Conservation (phyloP, 495 filamentous ascomycete genomes). For the Pyrenula aspistea region DNA sequence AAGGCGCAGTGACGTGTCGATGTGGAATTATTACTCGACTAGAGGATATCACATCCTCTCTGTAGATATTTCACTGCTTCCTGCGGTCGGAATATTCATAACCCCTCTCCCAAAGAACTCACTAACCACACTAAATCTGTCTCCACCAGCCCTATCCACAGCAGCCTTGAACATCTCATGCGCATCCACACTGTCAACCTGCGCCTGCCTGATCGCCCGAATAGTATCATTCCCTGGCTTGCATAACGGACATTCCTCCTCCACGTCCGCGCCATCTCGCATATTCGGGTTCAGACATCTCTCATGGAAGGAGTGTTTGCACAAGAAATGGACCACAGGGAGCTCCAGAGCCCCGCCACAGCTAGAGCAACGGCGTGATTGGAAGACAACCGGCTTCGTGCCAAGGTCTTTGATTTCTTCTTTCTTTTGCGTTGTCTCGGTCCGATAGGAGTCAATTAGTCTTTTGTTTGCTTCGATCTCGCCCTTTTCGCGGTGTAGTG, state of each 20-base stretch:
- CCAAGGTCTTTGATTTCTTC: conserved; percentile 65
- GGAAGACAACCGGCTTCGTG: conserved; percentile 76
- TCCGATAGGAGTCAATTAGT: conserved; percentile 72
- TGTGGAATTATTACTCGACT: too few relatives aligned
- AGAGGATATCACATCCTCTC: not conserved
- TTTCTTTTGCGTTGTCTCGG: conserved; percentile 69
- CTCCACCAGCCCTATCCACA: conserved; percentile 56
- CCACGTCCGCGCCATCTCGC: conserved; percentile 42
- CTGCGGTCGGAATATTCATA: conserved; percentile 40
- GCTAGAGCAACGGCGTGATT: conserved; percentile 71
- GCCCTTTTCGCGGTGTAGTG: conserved; percentile 75
- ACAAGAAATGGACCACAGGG: conserved; percentile 88
- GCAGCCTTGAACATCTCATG: conserved; percentile 85
- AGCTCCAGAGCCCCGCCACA: conserved; percentile 68
- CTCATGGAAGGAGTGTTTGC: conserved; percentile 93
- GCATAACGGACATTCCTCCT: conserved; percentile 75
- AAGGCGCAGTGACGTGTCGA: too few relatives aligned
- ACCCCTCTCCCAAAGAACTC: conserved; percentile 94
- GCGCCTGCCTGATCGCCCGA: conserved; percentile 68
- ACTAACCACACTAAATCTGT: conserved; percentile 76
- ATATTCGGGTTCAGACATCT: conserved; percentile 49
- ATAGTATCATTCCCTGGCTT: conserved; percentile 75
- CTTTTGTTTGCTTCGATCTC: conserved; percentile 67
- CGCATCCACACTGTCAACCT: conserved; percentile 76
- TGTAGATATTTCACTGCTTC: not conserved